Conservation (phyloP, 1,284 basidiomycete genomes). For the Schizophyllum amplum region DNA sequence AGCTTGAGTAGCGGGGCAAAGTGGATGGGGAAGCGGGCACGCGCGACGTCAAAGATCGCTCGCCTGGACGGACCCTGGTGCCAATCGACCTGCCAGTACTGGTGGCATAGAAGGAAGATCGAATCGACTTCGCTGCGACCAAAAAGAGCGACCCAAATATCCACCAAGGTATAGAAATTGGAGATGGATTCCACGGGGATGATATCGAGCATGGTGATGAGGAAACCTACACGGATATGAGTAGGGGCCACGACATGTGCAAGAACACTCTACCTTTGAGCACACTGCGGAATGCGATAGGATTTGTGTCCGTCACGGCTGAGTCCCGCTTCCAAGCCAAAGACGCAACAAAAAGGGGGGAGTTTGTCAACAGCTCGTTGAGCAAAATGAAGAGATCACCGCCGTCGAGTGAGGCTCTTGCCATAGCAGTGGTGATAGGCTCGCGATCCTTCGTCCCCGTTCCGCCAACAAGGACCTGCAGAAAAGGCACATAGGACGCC, state of each 20-base stretch:
- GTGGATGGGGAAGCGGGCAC: slow-evolving; percentile 76
- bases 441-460: slow-evolving; percentile 46
- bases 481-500: slow-evolving; percentile 43
- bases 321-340: slow-evolving; percentile 60
- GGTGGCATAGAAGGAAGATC: slow-evolving; percentile 63
- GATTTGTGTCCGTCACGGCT: slow-evolving; percentile 69
- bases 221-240: slow-evolving; percentile 39
- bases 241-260: not conserved
- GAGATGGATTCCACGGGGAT: slow-evolving; percentile 66
- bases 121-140: slow-evolving; percentile 66
- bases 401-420: slow-evolving; percentile 42
- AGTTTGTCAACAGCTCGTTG: slow-evolving; percentile 46
- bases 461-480: slow-evolving; percentile 35
- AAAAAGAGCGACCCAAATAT: slow-evolving; percentile 76
- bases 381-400: slow-evolving; percentile 49
- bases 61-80: slow-evolving; percentile 51
- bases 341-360: slow-evolving; percentile 68
- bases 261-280: slow-evolving; percentile 55
- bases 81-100: slow-evolving; percentile 74
- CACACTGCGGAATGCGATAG: slow-evolving; percentile 75
- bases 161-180: slow-evolving; percentile 63
- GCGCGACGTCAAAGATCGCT: slow-evolving; percentile 72
- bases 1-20: slow-evolving; percentile 66
- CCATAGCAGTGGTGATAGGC: slow-evolving; percentile 45
- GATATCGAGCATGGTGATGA: slow-evolving; percentile 67